Percentiles rank a stretch among this genome's conserved stretches.
These are phyloP conservation scores for Blastocystis sp. DNA, from an alignment of 352 stramenopile genomes.

Conservation along the genomic window DNA sequence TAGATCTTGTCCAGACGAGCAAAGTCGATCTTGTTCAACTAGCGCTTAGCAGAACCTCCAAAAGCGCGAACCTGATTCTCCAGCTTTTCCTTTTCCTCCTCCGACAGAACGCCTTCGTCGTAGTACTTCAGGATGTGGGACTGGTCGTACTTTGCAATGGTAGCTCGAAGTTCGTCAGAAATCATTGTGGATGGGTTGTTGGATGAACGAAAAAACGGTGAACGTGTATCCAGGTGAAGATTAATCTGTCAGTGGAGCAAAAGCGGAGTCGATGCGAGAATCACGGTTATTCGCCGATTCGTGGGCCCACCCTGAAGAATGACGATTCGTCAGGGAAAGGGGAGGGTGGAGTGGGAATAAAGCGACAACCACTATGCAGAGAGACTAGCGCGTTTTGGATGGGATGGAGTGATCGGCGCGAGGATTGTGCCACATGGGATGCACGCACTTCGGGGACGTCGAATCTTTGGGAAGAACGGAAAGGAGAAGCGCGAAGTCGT, in stretches of 20 bases:
- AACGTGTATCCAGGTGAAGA: too few species aligned
- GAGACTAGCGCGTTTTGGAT: too few species aligned
- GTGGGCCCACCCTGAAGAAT: neutral
- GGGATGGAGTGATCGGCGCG: too few species aligned
- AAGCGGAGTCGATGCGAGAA: neutral
- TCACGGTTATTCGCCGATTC: neutral
- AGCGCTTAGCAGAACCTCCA: neutral
- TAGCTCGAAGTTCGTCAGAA: slow-evolving; percentile 59
- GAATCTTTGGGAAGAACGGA: neutral
- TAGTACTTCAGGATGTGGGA: slow-evolving; percentile 69
- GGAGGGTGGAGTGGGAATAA: too few species aligned
- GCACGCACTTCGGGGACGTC: too few species aligned
- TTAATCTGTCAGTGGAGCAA: neutral
- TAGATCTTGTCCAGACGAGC: slow-evolving; percentile 57
- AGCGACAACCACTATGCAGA: too few species aligned
- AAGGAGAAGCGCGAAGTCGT: neutral
- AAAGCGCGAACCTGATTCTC: slow-evolving; percentile 28
- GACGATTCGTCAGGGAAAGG: neutral
- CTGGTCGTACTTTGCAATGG: slow-evolving; percentile 51
- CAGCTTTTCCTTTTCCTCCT: slow-evolving; percentile 25
- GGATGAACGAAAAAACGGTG: neutral
- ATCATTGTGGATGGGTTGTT: slow-evolving; percentile 37
- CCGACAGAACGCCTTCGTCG: slow-evolving; percentile 31
- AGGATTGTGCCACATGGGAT: too few species aligned
- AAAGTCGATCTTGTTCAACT: slow-evolving; percentile 70